Conservation (phyloP, 768 basidiomycete genomes). For the Rhizopogon vinicolor region DNA sequence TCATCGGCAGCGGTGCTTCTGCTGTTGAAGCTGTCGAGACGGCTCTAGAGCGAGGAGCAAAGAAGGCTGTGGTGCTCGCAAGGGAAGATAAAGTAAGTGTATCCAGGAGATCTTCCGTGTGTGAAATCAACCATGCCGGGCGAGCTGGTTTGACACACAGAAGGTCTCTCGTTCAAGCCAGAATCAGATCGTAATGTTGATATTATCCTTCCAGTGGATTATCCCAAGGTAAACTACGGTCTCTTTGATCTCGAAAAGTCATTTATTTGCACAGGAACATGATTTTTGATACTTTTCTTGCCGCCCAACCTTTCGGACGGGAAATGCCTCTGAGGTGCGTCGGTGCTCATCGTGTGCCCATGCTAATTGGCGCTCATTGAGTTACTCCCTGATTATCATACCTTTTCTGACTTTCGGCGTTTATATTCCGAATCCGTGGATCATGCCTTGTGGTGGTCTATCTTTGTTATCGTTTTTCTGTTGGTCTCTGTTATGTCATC, state of each 20-base stretch:
- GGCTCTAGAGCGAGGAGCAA: conserved; percentile 29
- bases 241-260: not conserved
- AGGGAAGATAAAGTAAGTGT: conserved; percentile 30
- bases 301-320: conserved; percentile 48
- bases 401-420: not conserved
- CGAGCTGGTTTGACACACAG: conserved; percentile 72
- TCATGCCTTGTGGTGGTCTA: not conserved
- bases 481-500: not conserved
- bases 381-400: not conserved
- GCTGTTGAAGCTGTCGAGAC: conserved; percentile 45
- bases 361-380: not conserved
- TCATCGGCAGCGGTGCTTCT: conserved; percentile 51
- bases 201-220: conserved; percentile 35
- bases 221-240: conserved; percentile 26
- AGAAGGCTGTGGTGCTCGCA: conserved; percentile 33
- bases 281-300: conserved; percentile 41
- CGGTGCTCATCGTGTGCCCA: not conserved
- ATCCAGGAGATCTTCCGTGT: conserved; percentile 8
- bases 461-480: not conserved
- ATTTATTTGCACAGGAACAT: conserved; percentile 27
- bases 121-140: not conserved
- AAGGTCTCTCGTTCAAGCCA: conserved; percentile 11
- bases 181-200: not conserved
- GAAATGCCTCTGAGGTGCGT: conserved; percentile 45
- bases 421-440: not conserved